Evolutionary conservation across 176 grass and related monocot genomes (phyloP).

Genomic region (Hordeum vulgare): DNA sequence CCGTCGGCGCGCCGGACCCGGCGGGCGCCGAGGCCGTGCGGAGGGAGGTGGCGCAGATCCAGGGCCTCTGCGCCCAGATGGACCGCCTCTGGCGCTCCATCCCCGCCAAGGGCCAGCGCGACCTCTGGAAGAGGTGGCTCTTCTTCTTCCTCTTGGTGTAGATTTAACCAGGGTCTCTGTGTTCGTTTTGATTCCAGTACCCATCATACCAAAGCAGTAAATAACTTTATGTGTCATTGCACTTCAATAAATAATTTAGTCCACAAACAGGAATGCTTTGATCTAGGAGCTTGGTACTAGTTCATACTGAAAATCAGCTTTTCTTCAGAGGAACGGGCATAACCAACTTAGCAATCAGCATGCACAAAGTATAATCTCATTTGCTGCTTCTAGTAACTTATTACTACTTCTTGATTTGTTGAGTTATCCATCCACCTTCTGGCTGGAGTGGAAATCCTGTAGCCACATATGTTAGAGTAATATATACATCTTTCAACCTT

Average conservation of each 20-base stretch:
- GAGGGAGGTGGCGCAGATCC: conserved; percentile 83
- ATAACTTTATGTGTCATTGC: neutral
- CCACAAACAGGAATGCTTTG: neutral
- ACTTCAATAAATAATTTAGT: neutral
- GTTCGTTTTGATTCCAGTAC: neutral
- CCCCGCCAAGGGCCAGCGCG: conserved; percentile 70
- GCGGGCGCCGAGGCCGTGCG: conserved; percentile 34
- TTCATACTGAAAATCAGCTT: neutral
- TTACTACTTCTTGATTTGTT: neutral
- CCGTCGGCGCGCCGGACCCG: conserved; percentile 39
- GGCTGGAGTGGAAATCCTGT: neutral
- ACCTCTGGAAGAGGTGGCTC: conserved; percentile 95
- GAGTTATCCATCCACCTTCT: neutral
- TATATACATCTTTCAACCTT: neutral
- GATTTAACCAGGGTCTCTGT: neutral
- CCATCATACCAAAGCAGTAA: neutral
- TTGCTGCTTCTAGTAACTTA: neutral
- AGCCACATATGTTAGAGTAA: too few species aligned
- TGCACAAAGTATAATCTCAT: neutral
- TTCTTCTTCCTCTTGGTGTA: neutral
- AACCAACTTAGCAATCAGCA: neutral
- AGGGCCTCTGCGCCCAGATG: conserved; percentile 87
- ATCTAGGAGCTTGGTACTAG: neutral
- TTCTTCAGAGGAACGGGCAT: neutral
- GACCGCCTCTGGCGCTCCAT: conserved; percentile 87